Conservation (phyloP, 352 stramenopile species). For the Lagenidium giganteum region DNA sequence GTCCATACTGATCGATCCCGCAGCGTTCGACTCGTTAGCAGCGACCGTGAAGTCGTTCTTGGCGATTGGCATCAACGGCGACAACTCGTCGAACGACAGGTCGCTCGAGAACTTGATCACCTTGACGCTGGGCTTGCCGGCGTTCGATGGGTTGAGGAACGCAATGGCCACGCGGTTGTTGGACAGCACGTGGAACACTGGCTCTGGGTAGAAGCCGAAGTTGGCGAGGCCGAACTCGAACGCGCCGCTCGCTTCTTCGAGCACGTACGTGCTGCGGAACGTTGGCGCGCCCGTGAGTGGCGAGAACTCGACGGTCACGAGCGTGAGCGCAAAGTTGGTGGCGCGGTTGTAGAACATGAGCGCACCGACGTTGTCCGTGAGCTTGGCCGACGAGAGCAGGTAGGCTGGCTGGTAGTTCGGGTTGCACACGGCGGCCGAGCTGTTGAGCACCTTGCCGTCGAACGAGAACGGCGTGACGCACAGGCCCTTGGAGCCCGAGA, state of each 20-base stretch:
- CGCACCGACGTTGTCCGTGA: constrained; percentile 53
- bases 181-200: constrained; percentile 40
- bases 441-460: constrained; percentile 16
- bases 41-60: constrained; percentile 68
- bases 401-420: constrained; percentile 52
- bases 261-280: constrained; percentile 69
- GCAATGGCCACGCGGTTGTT: constrained; percentile 52
- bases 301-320: constrained; percentile 67
- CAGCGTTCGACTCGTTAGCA: constrained; percentile 43
- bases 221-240: constrained; percentile 71
- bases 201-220: constrained; percentile 65
- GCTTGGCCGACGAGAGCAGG: constrained; percentile 62
- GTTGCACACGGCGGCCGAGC: constrained; percentile 43
- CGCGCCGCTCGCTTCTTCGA: constrained; percentile 44
- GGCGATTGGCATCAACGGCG: constrained; percentile 55
- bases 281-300: constrained; percentile 38
- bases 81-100: constrained; percentile 39
- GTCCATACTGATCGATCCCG: constrained; percentile 49
- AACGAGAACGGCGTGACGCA: constrained; percentile 46
- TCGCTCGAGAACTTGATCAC: constrained; percentile 63
- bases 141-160: constrained; percentile 76
- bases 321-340: constrained; percentile 74
- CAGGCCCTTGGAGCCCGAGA: constrained; percentile 36
- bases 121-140: constrained; percentile 68
- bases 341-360: constrained; percentile 64